Percentiles rank a stretch among this genome's conserved stretches.
Evolutionary conservation across 768 basidiomycete species (phyloP).

Genomic region (Glaciozyma martinii): DNA sequence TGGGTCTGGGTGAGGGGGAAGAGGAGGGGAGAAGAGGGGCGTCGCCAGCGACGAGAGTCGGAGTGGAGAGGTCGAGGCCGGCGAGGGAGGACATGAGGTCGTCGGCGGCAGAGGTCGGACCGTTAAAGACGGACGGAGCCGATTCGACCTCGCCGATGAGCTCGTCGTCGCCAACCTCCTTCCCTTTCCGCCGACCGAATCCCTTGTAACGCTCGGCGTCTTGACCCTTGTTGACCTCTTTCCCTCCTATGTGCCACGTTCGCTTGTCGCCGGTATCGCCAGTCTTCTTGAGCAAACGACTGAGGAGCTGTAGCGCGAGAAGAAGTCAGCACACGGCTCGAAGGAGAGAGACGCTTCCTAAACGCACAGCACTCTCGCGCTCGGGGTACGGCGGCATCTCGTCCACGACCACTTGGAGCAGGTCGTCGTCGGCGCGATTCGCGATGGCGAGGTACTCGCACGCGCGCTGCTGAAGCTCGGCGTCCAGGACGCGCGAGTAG

Average conservation of each 20-base stretch:
- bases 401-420: conserved; percentile 89
- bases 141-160: conserved; percentile 11
- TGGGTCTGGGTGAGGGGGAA: conserved; percentile 23
- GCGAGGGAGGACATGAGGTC: conserved; percentile 66
- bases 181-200: conserved; percentile 43
- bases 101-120: conserved; percentile 39
- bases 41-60: conserved; percentile 36
- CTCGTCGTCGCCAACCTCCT: conserved; percentile 26
- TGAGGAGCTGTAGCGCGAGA: conserved; percentile 43
- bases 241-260: conserved; percentile 92
- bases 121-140: conserved; percentile 19
- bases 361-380: conserved; percentile 68
- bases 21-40: conserved; percentile 5
- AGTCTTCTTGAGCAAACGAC: conserved; percentile 76
- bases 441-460: conserved; percentile 94
- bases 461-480: conserved; percentile 93
- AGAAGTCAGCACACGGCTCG: not conserved
- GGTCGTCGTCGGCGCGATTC: conserved; percentile 71
- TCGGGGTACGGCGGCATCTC: conserved; percentile 99
- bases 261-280: conserved; percentile 90
- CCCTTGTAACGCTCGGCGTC: conserved; percentile 51
- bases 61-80: conserved; percentile 59
- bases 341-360: too few relatives aligned
- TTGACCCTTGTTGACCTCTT: conserved; percentile 75
- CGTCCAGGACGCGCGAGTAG: conserved; percentile 92